phyloP scores from a whole-genome alignment of 257 asterid species.

The Linderniella brevidens region DNA sequence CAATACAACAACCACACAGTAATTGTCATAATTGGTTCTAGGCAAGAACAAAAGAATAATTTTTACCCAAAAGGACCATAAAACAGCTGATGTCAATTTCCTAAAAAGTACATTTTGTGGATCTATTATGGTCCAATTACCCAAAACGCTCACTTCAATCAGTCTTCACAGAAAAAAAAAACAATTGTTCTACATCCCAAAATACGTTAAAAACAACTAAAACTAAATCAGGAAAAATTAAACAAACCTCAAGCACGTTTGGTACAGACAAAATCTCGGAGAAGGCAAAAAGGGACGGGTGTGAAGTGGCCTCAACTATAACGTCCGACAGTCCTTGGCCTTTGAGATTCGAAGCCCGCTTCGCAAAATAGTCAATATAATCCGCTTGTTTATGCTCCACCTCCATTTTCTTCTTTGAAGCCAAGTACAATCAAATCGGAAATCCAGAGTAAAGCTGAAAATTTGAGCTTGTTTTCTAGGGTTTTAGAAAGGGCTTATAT shows the following conservation, averaged over 20 bases:
- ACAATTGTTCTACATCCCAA: not conserved
- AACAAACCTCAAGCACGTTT: slow-evolving; percentile 42
- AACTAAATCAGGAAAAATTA: not conserved
- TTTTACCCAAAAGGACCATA: too few species aligned
- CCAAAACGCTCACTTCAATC: too few species aligned
- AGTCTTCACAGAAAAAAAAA: too few species aligned
- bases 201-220: not conserved
- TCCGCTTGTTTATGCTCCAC: slow-evolving; percentile 80
- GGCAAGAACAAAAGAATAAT: too few species aligned
- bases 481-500: too few species aligned
- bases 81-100: too few species aligned
- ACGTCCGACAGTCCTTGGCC: slow-evolving; percentile 43
- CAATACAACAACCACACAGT: too few species aligned
- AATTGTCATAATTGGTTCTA: too few species aligned
- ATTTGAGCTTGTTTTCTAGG: too few species aligned
- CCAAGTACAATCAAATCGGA: slow-evolving; percentile 2
- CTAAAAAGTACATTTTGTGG: too few species aligned
- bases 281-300: slow-evolving; percentile 89
- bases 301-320: slow-evolving; percentile 81
- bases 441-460: too few species aligned
- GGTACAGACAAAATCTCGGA: slow-evolving; percentile 78
- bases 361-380: slow-evolving; percentile 62
- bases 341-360: slow-evolving; percentile 38
- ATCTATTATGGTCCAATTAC: too few species aligned
- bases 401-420: slow-evolving; percentile 35